These are phyloP conservation scores for Calonectria honghensis DNA, from an alignment of 2,329 filamentous ascomycete species.

Conservation along the genomic window DNA sequence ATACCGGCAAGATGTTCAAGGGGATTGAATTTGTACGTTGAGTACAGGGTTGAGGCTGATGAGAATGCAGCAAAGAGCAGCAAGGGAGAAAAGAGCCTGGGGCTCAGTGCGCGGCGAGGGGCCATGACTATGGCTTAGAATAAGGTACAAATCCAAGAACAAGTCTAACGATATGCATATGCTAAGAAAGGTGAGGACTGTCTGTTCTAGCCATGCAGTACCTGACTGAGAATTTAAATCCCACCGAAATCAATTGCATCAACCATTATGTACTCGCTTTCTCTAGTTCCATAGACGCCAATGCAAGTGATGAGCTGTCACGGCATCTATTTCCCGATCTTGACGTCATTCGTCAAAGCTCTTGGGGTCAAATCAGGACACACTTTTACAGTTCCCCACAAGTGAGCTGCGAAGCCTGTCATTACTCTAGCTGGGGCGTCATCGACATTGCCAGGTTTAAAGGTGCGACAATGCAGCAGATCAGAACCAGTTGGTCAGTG, in stretches of 20 bases:
- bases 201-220: not conserved
- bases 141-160: not conserved
- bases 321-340: constrained; percentile 10
- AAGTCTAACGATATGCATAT: constrained; percentile 12
- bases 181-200: not conserved
- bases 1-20: constrained; percentile 74
- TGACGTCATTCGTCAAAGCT: constrained; percentile 17
- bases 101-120: not conserved
- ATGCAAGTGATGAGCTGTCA: constrained; percentile 18
- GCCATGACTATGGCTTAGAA: constrained; percentile 1
- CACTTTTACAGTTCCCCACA: constrained; percentile 10
- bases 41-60: constrained; percentile 60
- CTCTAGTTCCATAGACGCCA: not conserved
- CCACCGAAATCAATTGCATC: not conserved
- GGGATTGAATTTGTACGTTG: constrained; percentile 70
- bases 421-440: constrained; percentile 3
- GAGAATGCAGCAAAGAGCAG: not conserved
- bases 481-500: not conserved
- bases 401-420: not conserved
- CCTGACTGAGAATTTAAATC: not conserved
- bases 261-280: not conserved
- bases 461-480: not conserved
- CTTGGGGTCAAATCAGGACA: constrained; percentile 14
- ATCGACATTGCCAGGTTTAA: constrained; percentile 7
- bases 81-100: not conserved